phyloP scores from a whole-genome alignment of 2,329 filamentous ascomycete genomes.

The Didymella sp. region DNA sequence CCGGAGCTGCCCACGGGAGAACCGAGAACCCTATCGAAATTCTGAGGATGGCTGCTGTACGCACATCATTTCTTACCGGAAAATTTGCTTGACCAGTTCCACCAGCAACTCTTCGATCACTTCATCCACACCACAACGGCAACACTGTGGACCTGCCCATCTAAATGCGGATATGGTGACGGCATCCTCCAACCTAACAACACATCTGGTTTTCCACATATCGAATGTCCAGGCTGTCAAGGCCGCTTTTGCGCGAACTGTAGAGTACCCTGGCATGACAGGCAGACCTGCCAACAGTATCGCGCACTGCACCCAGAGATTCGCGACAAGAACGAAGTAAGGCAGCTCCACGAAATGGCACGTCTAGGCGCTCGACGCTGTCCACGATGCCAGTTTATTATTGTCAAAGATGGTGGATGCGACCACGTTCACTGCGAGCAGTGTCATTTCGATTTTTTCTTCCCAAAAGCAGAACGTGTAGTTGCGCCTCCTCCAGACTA shows the following conservation, averaged over 20 bases:
- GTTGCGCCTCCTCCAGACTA: background rate
- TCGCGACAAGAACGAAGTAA: background rate
- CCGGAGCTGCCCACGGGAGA: background rate
- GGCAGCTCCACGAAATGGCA: background rate
- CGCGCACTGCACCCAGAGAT: background rate
- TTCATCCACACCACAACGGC: background rate
- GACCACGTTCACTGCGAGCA: constrained; percentile 3
- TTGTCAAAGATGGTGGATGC: constrained; percentile 4
- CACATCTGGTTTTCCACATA: constrained; percentile 1
- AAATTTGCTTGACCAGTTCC: background rate
- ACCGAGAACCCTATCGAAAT: background rate
- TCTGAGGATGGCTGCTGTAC: background rate
- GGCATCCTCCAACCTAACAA: background rate
- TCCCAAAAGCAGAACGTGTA: background rate
- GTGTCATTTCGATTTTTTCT: constrained; percentile 1
- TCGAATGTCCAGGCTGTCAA: constrained; percentile 3
- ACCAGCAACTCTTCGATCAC: background rate
- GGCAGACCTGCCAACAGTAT: constrained; percentile 5
- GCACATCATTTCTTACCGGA: background rate
- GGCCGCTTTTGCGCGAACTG: constrained; percentile 2
- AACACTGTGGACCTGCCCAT: constrained; percentile 1
- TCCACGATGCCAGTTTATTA: constrained; percentile 11
- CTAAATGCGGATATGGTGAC: background rate
- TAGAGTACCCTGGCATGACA: background rate
- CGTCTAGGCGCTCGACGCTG: constrained; percentile 4